These are phyloP conservation scores for Huntiella bhutanensis DNA, from an alignment of 2,329 filamentous ascomycete genomes.

Conservation along the genomic window DNA sequence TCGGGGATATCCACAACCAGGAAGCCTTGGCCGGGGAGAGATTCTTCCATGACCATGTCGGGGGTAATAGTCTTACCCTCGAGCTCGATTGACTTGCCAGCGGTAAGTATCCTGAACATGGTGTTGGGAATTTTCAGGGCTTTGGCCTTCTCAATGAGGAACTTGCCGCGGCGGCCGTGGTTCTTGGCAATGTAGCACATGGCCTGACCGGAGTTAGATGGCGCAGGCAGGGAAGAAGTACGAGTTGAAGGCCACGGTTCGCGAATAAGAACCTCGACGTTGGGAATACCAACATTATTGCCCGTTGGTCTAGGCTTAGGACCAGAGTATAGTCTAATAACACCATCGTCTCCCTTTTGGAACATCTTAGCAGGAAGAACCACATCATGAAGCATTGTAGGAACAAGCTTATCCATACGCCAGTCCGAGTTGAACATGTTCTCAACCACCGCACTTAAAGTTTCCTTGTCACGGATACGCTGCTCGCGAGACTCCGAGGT, in stretches of 20 bases:
- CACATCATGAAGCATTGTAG: conserved; percentile 47
- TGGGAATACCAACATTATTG: conserved; percentile 26
- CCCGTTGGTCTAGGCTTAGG: conserved; percentile 31
- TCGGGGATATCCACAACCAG: conserved; percentile 66
- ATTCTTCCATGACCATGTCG: conserved; percentile 63
- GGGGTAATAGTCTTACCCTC: conserved; percentile 57
- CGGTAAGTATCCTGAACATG: conserved; percentile 40
- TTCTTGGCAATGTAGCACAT: conserved; percentile 76
- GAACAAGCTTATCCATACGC: conserved; percentile 49
- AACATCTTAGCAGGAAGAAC: conserved; percentile 53
- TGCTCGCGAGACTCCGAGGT: conserved; percentile 6
- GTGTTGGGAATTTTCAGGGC: conserved; percentile 40
- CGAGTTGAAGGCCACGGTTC: conserved; percentile 60
- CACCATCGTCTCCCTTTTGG: conserved; percentile 42
- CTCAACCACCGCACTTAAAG: conserved; percentile 14
- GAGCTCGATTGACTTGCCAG: conserved; percentile 38
- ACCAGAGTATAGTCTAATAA: conserved; percentile 50
- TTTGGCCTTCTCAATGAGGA: conserved; percentile 46
- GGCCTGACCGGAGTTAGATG: conserved; percentile 44
- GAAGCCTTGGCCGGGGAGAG: conserved; percentile 50
- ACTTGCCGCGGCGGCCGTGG: conserved; percentile 61
- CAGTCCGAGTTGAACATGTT: conserved; percentile 27
- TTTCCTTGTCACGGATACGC: conserved; percentile 11
- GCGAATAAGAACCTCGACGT: conserved; percentile 54
- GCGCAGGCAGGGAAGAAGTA: conserved; percentile 46